phyloP scores from a whole-genome alignment of 257 asterid genomes.

The Schizonepeta tenuifolia region DNA sequence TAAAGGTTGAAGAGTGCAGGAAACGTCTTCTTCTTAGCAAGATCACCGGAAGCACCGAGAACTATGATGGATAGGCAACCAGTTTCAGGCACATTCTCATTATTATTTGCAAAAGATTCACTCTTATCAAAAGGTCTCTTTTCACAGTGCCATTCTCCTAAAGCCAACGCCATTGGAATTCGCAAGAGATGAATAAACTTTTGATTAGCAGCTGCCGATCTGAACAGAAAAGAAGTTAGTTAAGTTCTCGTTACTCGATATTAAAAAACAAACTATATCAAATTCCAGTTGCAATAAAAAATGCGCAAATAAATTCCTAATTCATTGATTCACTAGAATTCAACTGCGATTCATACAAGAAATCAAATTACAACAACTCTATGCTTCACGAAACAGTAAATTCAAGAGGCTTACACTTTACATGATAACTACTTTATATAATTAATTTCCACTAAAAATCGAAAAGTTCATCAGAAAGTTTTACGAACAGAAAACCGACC shows the following conservation, averaged over 20 bases:
- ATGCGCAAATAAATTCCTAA: not conserved
- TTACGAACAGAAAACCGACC: not conserved
- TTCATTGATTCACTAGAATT: slow-evolving; percentile 6
- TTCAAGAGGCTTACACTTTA: not conserved
- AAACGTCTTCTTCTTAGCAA: slow-evolving; percentile 98
- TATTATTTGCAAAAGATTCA: slow-evolving; percentile 57
- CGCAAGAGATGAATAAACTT: slow-evolving; percentile 26
- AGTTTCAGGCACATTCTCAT: slow-evolving; percentile 60
- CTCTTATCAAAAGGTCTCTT: slow-evolving; percentile 50
- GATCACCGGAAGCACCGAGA: slow-evolving; percentile 99
- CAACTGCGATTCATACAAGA: slow-evolving; percentile 14
- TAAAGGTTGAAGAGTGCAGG: slow-evolving; percentile 97
- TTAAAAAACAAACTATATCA: slow-evolving; percentile 1
- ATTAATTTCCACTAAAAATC: slow-evolving; percentile 8
- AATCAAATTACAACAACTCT: slow-evolving; percentile 2
- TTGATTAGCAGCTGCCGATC: slow-evolving; percentile 31
- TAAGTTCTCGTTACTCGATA: not conserved
- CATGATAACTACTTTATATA: slow-evolving; percentile 2
- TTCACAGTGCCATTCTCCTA: slow-evolving; percentile 63
- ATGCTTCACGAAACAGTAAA: slow-evolving; percentile 9
- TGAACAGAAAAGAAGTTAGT: slow-evolving; percentile 18
- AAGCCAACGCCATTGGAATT: slow-evolving; percentile 29
- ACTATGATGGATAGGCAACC: slow-evolving; percentile 85
- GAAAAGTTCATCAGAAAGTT: not conserved
- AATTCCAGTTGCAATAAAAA: slow-evolving; percentile 22